phyloP scores from a whole-genome alignment of 2,329 filamentous ascomycete species.

The Ophiostoma triangulosporum region DNA sequence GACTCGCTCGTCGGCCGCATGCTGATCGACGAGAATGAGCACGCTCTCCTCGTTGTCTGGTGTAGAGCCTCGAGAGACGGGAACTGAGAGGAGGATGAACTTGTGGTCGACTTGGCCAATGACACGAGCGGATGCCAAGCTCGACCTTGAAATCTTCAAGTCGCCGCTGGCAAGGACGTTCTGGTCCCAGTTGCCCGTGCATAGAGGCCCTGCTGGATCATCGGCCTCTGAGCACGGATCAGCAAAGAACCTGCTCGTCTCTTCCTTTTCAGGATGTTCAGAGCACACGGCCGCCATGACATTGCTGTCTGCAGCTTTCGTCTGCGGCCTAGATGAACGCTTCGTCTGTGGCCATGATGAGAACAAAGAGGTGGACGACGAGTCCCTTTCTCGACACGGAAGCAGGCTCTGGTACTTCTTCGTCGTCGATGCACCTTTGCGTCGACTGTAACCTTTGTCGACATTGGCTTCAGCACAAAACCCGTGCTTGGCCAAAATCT shows the following conservation, averaged over 20 bases:
- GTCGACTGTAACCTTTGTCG: no score
- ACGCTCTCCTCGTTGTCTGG: background rate
- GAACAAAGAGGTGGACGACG: background rate
- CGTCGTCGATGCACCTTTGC: background rate
- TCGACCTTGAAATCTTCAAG: conserved; percentile 44
- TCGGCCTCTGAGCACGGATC: background rate
- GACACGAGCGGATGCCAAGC: conserved; percentile 46
- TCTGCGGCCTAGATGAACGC: background rate
- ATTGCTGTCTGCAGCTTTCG: background rate
- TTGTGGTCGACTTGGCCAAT: conserved; percentile 81
- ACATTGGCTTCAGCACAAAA: conserved; percentile 46
- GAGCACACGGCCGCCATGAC: no score
- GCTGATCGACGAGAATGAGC: conserved; percentile 77
- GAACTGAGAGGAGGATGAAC: conserved; percentile 62
- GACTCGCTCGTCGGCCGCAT: conserved; percentile 84
- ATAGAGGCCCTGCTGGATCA: background rate
- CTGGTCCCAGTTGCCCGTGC: background rate
- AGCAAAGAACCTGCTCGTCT: conserved; percentile 2
- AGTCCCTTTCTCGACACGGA: background rate
- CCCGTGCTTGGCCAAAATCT: conserved; percentile 63
- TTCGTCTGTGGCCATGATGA: conserved; percentile 9
- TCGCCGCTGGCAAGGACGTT: background rate
- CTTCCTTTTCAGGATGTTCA: background rate
- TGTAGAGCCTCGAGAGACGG: conserved; percentile 8
- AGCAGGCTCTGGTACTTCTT: background rate